These are phyloP conservation scores for Eimeria sp. DNA, from an alignment of 169 alveolate genomes.

Conservation along the genomic window DNA sequence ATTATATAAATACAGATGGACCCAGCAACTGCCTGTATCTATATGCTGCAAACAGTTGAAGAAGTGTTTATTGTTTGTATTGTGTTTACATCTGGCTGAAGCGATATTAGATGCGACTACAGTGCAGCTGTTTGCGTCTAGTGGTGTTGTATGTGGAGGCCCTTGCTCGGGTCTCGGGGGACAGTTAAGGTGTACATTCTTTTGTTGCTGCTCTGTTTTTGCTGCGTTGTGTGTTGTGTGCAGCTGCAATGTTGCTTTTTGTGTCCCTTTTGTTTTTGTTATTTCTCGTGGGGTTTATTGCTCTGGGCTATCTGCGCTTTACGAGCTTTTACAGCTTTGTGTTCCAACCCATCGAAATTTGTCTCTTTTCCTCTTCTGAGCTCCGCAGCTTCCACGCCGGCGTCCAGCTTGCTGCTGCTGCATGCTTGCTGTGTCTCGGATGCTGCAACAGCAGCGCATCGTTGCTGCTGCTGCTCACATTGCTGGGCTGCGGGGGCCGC, in stretches of 20 bases:
- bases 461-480: not conserved
- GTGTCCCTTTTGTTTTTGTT: not conserved
- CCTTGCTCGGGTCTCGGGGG: too few relatives aligned
- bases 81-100: too few relatives aligned
- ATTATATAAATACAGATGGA: too few relatives aligned
- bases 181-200: not conserved
- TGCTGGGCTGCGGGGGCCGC: not conserved
- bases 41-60: too few relatives aligned
- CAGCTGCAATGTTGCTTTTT: slow-evolving; percentile 20
- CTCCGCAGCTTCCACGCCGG: slow-evolving; percentile 2
- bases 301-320: slow-evolving; percentile 8
- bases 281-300: slow-evolving; percentile 4
- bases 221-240: not conserved
- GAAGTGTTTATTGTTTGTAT: too few relatives aligned
- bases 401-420: slow-evolving; percentile 1
- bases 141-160: too few relatives aligned
- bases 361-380: not conserved
- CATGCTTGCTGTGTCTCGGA: slow-evolving; percentile 20
- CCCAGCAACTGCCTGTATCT: too few relatives aligned
- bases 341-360: slow-evolving; percentile 17
- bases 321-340: slow-evolving; percentile 36
- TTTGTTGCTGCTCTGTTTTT: not conserved
- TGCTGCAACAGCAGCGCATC: slow-evolving; percentile 16
- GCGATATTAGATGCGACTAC: too few relatives aligned
- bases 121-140: too few relatives aligned